Base-by-base conservation (phyloP, 495 filamentous ascomycete genomes). In the Hyaloscypha finlandica region DNA sequence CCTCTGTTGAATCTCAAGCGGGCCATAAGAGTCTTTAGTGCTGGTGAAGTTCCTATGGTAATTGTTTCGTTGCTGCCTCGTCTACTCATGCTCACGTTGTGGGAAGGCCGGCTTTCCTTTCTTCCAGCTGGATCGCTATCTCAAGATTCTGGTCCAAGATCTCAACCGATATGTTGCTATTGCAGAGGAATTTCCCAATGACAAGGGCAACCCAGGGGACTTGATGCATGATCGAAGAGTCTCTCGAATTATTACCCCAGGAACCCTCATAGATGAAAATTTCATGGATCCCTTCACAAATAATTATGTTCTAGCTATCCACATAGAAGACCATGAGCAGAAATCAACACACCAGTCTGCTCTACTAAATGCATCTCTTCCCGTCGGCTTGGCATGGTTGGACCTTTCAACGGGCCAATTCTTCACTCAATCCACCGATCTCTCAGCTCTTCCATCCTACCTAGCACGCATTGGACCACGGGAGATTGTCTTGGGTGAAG, bases 351-450 rank as follows among this genome's bases (percentile, higher is more conserved):
- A 6, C 48, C 8, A 54, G 16, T 16, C 61, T 29, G 52, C 32
- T 25, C 45, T 20, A 8, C 45, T 65, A 52, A 64, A 35, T 32
- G 30, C 48, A 25, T 25, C 48, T 16, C n/a, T 70, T 56, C 66
- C 65, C 2, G 64, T 96, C 66, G 96, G 96, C 11, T 78, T 99
- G 48, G 91, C 96, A 30, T 99, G 95, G 95, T 77, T 97, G 42
- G 95, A 99, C 77, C 78, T 98, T 9, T 97, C 94, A 33, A 99
- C 95, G 6, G 96, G 95, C 2, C 89, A 91, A 72, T 97, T 97
- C 76, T 95, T 87, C 72, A 96, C 92, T 4, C 92, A 97, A 74
- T 79, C 81, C n/a, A 92, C 92, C 6, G 88, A 88, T 3, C 73
- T 92, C 11, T 81, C 85, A 33, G 87, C 89, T 70, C 80, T 99